Conservation (phyloP, 2,329 filamentous ascomycete genomes). For the Trichophyton benhamiae region DNA sequence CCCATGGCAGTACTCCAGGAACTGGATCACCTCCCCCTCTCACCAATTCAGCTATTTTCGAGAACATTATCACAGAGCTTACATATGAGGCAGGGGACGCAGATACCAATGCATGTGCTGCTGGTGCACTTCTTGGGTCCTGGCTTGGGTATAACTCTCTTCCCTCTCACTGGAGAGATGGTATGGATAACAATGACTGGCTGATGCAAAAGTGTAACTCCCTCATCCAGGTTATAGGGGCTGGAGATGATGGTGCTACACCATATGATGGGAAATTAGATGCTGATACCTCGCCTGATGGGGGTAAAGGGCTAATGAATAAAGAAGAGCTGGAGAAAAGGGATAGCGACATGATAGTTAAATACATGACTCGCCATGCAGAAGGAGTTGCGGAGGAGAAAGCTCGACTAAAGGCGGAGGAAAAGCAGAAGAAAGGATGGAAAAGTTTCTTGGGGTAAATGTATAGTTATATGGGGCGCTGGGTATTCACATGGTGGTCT, state of each 20-base stretch:
- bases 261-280: conserved; percentile 10
- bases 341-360: conserved; percentile 11
- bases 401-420: not conserved
- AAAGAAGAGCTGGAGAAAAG: conserved; percentile 9
- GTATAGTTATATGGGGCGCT: not conserved
- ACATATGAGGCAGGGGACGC: conserved; percentile 44
- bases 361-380: conserved; percentile 8
- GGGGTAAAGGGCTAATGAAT: conserved; percentile 12
- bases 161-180: conserved; percentile 40
- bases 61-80: conserved; percentile 38
- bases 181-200: conserved; percentile 24
- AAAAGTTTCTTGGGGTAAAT: conserved; percentile 1
- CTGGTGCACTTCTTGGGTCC: conserved; percentile 39
- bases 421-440: conserved; percentile 6
- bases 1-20: not conserved
- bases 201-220: conserved; percentile 11
- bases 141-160: conserved; percentile 38
- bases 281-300: conserved; percentile 11
- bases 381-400: conserved; percentile 10
- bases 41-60: conserved; percentile 25
- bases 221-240: conserved; percentile 8
- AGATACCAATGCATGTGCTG: conserved; percentile 44
- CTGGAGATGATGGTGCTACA: not conserved
- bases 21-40: not conserved
- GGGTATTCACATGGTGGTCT: not conserved